Evolutionary conservation across 1,284 basidiomycete species (phyloP).

Genomic region (Mycena citricolor): DNA sequence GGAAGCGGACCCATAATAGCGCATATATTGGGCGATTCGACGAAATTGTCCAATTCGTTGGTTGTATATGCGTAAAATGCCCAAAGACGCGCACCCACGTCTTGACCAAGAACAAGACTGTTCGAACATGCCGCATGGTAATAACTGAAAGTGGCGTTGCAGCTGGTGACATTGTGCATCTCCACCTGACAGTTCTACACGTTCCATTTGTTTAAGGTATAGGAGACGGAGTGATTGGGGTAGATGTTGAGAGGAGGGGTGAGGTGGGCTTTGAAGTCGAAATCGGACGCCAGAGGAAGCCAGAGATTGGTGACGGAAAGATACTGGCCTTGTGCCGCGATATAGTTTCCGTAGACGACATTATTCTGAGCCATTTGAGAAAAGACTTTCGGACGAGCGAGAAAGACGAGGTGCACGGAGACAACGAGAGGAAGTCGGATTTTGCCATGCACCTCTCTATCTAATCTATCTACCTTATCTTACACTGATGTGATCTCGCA

Average conservation of each 20-base stretch:
- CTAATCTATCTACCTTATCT: too few species aligned
- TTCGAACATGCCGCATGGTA: neutral
- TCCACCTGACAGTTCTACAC: neutral
- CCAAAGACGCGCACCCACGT: conserved; percentile 4
- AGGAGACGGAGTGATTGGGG: too few species aligned
- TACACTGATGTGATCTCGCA: too few species aligned
- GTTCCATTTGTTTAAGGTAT: conserved; percentile 3
- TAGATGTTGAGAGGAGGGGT: neutral
- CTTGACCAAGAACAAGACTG: neutral
- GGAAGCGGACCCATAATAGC: conserved; percentile 3
- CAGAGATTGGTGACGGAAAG: conserved; percentile 3
- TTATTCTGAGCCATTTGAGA: too few species aligned
- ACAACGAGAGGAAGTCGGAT: too few species aligned
- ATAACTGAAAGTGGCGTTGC: neutral
- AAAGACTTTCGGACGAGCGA: too few species aligned
- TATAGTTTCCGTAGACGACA: too few species aligned
- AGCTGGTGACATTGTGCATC: neutral
- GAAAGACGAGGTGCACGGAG: too few species aligned
- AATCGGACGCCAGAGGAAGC: conserved; percentile 6
- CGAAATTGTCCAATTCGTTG: neutral
- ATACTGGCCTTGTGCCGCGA: too few species aligned
- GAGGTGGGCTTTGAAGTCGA: conserved; percentile 8
- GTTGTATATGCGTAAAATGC: neutral
- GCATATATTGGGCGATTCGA: neutral
- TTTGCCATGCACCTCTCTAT: too few species aligned